Evolutionary conservation across 2,329 filamentous ascomycete species (phyloP).

Genomic region (Oidium heveae): DNA sequence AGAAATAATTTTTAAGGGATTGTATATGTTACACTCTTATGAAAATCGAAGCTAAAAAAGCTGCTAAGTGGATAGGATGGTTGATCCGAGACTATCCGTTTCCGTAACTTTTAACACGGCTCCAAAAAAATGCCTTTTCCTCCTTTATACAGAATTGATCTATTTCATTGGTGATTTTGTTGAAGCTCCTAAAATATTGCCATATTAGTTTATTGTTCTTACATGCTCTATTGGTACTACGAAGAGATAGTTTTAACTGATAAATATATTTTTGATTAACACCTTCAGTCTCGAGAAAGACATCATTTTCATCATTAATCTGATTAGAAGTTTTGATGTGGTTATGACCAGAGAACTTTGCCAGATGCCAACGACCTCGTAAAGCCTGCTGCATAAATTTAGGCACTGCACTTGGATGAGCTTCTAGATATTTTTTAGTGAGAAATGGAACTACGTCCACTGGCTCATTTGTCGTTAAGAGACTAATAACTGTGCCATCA

Average conservation of each 20-base stretch:
- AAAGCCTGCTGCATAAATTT: slow-evolving; percentile 42
- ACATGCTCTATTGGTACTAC: slow-evolving; percentile 33
- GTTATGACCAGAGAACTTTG: slow-evolving; percentile 10
- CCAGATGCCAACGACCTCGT: slow-evolving; percentile 37
- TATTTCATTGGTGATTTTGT: slow-evolving; percentile 74
- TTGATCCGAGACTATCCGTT: slow-evolving; percentile 11
- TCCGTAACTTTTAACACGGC: slow-evolving; percentile 37
- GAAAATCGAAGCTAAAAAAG: too few species aligned
- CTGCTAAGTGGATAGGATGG: too few species aligned
- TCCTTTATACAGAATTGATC: slow-evolving; percentile 46
- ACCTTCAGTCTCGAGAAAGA: slow-evolving; percentile 73
- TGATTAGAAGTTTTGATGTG: slow-evolving; percentile 11
- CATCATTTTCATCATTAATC: slow-evolving; percentile 33
- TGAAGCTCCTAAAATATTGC: slow-evolving; percentile 82
- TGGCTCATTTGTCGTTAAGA: slow-evolving; percentile 62
- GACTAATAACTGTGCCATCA: slow-evolving; percentile 58
- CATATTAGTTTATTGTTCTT: slow-evolving; percentile 73
- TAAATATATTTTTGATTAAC: slow-evolving; percentile 58
- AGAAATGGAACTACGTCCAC: slow-evolving; percentile 70
- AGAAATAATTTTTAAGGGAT: too few species aligned
- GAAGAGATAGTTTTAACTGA: slow-evolving; percentile 51
- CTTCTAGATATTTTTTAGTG: slow-evolving; percentile 37
- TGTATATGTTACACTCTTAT: too few species aligned
- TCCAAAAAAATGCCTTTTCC: slow-evolving; percentile 41
- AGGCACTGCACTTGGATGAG: slow-evolving; percentile 12